phyloP scores from a whole-genome alignment of 177 flowering plant genomes.

The Tripterygium wilfordii region DNA sequence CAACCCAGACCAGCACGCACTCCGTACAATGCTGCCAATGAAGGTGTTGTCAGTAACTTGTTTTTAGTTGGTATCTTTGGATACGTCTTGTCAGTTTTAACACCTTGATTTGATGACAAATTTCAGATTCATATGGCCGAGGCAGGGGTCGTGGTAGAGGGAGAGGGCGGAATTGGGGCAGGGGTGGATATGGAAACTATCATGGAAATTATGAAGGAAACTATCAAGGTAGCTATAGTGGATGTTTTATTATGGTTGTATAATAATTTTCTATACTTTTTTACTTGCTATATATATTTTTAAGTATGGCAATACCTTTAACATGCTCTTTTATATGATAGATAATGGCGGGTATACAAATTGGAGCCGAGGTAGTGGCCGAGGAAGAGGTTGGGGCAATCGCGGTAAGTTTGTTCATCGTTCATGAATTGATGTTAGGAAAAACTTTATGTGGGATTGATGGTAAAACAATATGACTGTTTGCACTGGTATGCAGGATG shows the following conservation, averaged over 20 bases:
- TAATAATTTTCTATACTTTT: too few relatives aligned
- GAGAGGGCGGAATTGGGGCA: constrained; percentile 46
- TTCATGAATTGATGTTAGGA: too few relatives aligned
- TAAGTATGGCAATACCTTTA: background rate
- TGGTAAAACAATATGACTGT: too few relatives aligned
- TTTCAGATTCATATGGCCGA: constrained; percentile 60
- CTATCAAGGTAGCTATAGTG: constrained; percentile 14
- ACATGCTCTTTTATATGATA: constrained; percentile 7
- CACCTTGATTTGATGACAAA: background rate
- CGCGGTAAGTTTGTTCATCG: constrained; percentile 34
- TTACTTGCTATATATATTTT: background rate
- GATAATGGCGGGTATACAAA: constrained; percentile 66
- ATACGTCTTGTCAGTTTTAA: background rate
- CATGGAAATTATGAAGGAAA: constrained; percentile 21
- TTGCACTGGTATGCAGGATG: too few relatives aligned
- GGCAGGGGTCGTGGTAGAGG: constrained; percentile 70
- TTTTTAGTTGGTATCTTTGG: background rate
- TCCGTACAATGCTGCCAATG: constrained; percentile 36
- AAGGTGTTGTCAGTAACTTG: constrained; percentile 30
- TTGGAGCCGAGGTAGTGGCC: constrained; percentile 29
- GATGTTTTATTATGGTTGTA: too few relatives aligned
- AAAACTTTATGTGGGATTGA: too few relatives aligned
- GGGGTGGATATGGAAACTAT: too few relatives aligned
- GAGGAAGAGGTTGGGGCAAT: constrained; percentile 50
- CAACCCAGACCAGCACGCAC: constrained; percentile 44